Base-by-base conservation (phyloP, 2,329 filamentous ascomycete genomes). In the Hyphodiscus sp. region DNA sequence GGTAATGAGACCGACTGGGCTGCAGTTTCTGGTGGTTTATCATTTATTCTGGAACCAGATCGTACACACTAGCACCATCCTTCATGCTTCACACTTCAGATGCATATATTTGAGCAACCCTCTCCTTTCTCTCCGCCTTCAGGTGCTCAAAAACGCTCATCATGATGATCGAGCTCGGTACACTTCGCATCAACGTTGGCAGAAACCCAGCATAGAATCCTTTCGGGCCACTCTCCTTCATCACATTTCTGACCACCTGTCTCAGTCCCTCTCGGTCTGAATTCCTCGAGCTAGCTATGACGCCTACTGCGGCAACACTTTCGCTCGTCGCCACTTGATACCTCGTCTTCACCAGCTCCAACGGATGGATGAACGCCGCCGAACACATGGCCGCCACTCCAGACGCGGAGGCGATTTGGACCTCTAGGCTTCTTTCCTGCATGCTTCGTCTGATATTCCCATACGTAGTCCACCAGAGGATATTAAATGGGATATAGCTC, bases 261-360 rank as follows among this genome's bases (percentile, higher is more conserved):
- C 55, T 51, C 15, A 61, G 33, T 1, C 59, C 57, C 19, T 57
- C 50, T 6, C 51, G 41, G 51, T 61, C 59, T 11, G 55, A 56
- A 26, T 49, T 54, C 42, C 57, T 53, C 8, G 23, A 26, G 0
- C 52, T 49, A n/a, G 50, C 48, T 16, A 55, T 44, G 8, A 20
- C 41, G 18, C 45, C 51, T 10, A 49, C 50, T 44, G 52, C 54
- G 1, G 55, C 57, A 43, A 61, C 59, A 33, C 57, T 59, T 20
- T 56, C 57, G 41, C 55, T 58, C 11, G 59, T 61, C 10, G 61
- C 59, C 16, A 61, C 59, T 29, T 61, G 59, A 51, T 59, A 61
- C 33, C 59, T 56, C 42, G 59, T 61, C 45, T 61, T 61, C 20
- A 61, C 53, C 29, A 61, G 29, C 30, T 61, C 59, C 16, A 61